Percentiles rank a stretch among this genome's conserved stretches.
Conservation (phyloP, 2,329 filamentous ascomycete genomes). For the Paraphaeosphaeria minitans region DNA sequence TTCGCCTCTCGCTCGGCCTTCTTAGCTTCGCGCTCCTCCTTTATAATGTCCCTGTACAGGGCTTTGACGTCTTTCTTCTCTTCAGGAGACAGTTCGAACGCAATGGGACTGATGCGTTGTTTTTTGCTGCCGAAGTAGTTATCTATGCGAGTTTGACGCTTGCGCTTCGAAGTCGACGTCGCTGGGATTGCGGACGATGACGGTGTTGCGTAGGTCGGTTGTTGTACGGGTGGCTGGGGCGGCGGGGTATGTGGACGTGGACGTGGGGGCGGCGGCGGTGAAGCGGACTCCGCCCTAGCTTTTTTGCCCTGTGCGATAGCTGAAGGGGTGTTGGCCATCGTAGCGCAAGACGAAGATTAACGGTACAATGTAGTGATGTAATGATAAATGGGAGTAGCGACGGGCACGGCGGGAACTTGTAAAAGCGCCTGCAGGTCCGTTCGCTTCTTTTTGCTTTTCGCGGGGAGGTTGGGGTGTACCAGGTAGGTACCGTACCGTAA, state of each 20-base stretch:
- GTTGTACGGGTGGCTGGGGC: neutral
- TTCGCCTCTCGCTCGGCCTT: neutral
- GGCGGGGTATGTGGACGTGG: conserved; percentile 7
- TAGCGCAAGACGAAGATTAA: neutral
- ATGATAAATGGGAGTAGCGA: neutral
- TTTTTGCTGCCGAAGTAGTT: conserved; percentile 5
- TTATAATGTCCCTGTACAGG: neutral
- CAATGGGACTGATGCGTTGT: neutral
- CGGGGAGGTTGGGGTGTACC: neutral
- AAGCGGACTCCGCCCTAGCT: conserved; percentile 1
- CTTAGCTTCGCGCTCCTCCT: neutral
- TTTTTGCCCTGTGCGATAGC: conserved; percentile 3
- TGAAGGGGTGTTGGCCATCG: neutral
- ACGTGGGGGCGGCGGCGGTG: neutral
- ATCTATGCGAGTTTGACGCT: neutral
- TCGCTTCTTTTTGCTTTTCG: conserved; percentile 4
- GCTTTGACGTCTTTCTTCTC: neutral
- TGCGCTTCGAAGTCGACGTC: conserved; percentile 4
- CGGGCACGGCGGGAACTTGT: conserved; percentile 1
- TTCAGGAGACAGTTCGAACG: neutral
- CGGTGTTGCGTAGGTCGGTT: neutral
- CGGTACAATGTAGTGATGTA: neutral
- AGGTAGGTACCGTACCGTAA: too few relatives aligned
- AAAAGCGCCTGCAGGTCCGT: neutral
- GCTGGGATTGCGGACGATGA: neutral